Evolutionary conservation across 352 stramenopile species (phyloP).

Genomic region (Phytopythium litorale): DNA sequence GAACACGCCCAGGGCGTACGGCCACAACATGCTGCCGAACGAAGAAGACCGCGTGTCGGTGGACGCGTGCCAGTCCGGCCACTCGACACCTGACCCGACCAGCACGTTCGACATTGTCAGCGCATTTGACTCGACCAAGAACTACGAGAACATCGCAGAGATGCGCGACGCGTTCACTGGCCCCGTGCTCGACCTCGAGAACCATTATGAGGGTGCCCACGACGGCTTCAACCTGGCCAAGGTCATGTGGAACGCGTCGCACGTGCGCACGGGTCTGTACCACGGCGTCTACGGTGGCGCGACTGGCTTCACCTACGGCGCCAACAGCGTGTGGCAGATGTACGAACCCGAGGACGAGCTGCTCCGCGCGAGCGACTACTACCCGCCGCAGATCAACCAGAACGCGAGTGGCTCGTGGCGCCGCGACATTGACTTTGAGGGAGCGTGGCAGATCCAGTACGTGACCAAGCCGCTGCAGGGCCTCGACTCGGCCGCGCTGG

Average conservation of each 20-base stretch:
- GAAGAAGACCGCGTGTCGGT: conserved; percentile 9
- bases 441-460: conserved; percentile 15
- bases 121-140: conserved; percentile 21
- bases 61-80: conserved; percentile 8
- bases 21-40: conserved; percentile 9
- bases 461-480: conserved; percentile 21
- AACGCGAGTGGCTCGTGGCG: conserved; percentile 14
- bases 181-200: conserved; percentile 15
- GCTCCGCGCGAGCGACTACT: conserved; percentile 14
- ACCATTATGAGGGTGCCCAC: conserved; percentile 22
- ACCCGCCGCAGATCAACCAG: conserved; percentile 12
- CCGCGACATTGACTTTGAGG: conserved; percentile 14
- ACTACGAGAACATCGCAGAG: conserved; percentile 18
- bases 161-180: conserved; percentile 20
- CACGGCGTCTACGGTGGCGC: conserved; percentile 15
- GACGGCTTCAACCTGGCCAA: conserved; percentile 9
- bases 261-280: conserved; percentile 17
- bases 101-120: conserved; percentile 6
- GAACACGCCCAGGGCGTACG: conserved; percentile 4
- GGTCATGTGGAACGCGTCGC: conserved; percentile 14
- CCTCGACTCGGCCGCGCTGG: conserved; percentile 7
- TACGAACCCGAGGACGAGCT: conserved; percentile 22
- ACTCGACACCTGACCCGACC: not conserved
- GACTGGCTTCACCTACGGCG: conserved; percentile 18
- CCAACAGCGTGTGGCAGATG: conserved; percentile 21